These are phyloP conservation scores for Blastomyces gilchristii DNA, from an alignment of 2,329 filamentous ascomycete species.

Conservation along the genomic window DNA sequence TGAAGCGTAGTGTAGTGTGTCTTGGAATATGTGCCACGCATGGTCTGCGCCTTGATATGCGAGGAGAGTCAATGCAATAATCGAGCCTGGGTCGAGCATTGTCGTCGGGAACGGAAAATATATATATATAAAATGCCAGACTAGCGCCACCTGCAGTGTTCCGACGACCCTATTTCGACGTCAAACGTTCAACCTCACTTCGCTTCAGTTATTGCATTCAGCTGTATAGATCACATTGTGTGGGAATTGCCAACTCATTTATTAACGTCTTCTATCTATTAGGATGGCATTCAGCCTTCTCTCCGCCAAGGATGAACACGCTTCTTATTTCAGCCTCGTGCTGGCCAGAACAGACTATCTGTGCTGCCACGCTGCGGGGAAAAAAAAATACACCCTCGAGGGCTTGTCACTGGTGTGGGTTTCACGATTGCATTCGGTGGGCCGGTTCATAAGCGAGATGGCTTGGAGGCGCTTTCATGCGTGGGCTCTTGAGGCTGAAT, in stretches of 20 bases:
- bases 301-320: not conserved
- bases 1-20: not conserved
- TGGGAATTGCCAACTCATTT: not conserved
- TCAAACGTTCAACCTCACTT: not conserved
- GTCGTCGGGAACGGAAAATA: not conserved
- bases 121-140: not conserved
- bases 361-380: not conserved
- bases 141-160: not conserved
- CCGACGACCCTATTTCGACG: not conserved
- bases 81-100: not conserved
- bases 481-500: not conserved
- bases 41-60: not conserved
- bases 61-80: not conserved
- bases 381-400: not conserved
- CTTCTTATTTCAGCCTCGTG: not conserved
- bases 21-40: slow-evolving; percentile 4
- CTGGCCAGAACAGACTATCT: not conserved
- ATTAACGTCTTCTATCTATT: not conserved
- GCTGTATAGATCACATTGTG: not conserved
- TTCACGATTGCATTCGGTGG: not conserved
- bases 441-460: slow-evolving; percentile 1
- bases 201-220: not conserved
- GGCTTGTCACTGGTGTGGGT: not conserved
- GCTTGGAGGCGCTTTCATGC: not conserved
- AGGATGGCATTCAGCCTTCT: no score